A percentile compares a stretch with the other conserved stretches of the same genome.
Evolutionary conservation across 2,329 filamentous ascomycete genomes (phyloP).

Genomic region (Penicillium paneum): DNA sequence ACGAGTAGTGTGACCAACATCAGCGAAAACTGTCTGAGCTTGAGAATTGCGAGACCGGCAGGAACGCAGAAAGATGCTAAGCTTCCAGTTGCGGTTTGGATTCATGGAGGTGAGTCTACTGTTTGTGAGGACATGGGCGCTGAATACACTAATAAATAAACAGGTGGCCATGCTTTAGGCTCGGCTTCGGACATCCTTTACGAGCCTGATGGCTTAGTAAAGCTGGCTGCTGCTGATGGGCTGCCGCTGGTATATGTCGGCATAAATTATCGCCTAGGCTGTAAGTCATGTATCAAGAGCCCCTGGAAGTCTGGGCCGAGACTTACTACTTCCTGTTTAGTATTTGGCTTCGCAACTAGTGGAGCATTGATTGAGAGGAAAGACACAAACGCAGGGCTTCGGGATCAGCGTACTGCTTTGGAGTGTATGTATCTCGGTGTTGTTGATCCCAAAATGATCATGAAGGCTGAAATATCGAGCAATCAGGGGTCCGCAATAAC

Average conservation of each 20-base stretch:
- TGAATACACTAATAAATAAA: not conserved
- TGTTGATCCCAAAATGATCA: not conserved
- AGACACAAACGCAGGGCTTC: not conserved
- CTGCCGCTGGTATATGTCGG: not conserved
- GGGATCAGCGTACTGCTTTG: not conserved
- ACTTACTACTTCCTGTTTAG: not conserved
- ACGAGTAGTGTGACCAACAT: not conserved
- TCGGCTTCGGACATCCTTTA: not conserved
- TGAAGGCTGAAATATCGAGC: not conserved
- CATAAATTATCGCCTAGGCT: not conserved
- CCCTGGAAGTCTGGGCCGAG: not conserved
- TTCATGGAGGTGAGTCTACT: not conserved
- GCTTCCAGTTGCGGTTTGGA: not conserved
- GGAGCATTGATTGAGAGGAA: not conserved
- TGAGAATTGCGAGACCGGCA: not conserved
- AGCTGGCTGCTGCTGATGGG: not conserved
- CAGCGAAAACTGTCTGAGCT: not conserved
- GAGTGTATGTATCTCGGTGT: not conserved
- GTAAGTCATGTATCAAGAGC: not conserved
- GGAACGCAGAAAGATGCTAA: not conserved
- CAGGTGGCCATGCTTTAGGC: not conserved
- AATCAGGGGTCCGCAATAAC: not conserved
- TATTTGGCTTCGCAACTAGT: not conserved
- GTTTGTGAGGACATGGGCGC: not conserved
- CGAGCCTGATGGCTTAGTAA: not conserved